Conservation (phyloP, 257 asterid genomes). For the Salvia hispanica region DNA sequence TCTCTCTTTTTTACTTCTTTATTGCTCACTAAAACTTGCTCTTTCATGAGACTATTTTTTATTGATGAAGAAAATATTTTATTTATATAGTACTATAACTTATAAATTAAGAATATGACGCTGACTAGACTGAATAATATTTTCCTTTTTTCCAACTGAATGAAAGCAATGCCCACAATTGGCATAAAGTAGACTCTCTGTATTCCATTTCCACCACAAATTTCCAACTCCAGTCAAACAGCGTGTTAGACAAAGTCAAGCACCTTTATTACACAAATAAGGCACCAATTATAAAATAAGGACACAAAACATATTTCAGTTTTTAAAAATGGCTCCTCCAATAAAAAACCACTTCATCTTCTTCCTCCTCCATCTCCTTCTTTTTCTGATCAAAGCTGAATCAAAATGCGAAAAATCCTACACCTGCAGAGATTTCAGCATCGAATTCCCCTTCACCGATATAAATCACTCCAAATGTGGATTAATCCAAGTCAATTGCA, state of each 20-base stretch:
- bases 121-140: too few relatives aligned
- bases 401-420: constrained; percentile 35
- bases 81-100: too few relatives aligned
- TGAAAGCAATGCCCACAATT: background rate
- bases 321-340: background rate
- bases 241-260: background rate
- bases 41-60: too few relatives aligned
- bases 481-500: constrained; percentile 33
- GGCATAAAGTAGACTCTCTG: background rate
- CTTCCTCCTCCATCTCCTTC: constrained; percentile 24
- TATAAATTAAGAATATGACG: too few relatives aligned
- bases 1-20: too few relatives aligned
- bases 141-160: background rate
- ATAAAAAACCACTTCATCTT: background rate
- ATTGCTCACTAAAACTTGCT: too few relatives aligned
- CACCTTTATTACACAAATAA: background rate
- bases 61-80: too few relatives aligned
- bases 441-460: constrained; percentile 40
- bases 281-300: background rate
- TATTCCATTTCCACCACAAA: constrained; percentile 13
- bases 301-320: background rate
- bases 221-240: constrained; percentile 20
- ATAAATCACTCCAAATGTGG: constrained; percentile 34
- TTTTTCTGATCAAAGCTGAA: constrained; percentile 20
- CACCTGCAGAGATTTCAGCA: constrained; percentile 33